These are phyloP conservation scores for Aureoboletus auriporus DNA, from an alignment of 768 basidiomycete species.

Conservation along the genomic window DNA sequence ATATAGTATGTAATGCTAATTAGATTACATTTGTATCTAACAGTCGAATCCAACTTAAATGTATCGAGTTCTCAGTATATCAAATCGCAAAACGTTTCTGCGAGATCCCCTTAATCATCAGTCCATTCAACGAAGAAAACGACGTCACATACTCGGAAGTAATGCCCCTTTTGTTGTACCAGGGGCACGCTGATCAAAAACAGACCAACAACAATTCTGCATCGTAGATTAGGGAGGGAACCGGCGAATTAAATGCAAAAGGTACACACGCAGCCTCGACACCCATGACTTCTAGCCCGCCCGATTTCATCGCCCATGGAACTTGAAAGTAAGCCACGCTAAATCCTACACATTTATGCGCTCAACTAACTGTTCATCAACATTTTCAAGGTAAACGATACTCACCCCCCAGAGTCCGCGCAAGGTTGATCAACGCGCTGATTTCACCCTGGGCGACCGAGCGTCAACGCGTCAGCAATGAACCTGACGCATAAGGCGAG, in stretches of 20 bases:
- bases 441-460: conserved; percentile 33
- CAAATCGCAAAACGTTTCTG: conserved; percentile 21
- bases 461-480: not conserved
- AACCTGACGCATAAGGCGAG: not conserved
- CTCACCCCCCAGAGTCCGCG: conserved; percentile 31
- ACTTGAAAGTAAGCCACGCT: conserved; percentile 39
- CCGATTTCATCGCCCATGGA: conserved; percentile 35
- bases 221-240: not conserved
- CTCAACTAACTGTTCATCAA: not conserved
- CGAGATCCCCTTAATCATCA: not conserved
- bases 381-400: not conserved
- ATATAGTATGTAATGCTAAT: too few relatives aligned
- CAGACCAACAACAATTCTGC: conserved; percentile 30
- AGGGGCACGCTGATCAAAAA: conserved; percentile 36
- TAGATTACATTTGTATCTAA: too few relatives aligned
- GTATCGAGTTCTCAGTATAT: not conserved
- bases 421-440: conserved; percentile 41
- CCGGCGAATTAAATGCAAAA: not conserved
- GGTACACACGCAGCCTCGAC: conserved; percentile 35
- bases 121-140: not conserved
- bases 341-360: conserved; percentile 22
- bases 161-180: conserved; percentile 31
- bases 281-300: conserved; percentile 34
- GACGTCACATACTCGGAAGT: conserved; percentile 29
- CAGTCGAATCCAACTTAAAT: too few relatives aligned